Evolutionary conservation across 345 rosid species (phyloP).

Genomic region (Syzygium aromaticum): DNA sequence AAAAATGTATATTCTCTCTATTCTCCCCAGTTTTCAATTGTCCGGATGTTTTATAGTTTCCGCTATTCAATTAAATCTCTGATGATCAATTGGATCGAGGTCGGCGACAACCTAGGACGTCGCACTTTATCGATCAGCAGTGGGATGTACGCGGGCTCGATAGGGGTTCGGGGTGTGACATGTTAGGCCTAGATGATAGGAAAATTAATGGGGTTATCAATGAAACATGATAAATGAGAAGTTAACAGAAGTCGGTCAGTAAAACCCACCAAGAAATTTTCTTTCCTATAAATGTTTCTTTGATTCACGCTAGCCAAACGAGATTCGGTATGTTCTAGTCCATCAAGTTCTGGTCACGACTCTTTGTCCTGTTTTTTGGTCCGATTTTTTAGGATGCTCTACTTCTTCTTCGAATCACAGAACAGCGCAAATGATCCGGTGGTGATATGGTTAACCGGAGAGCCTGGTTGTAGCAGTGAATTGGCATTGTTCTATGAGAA

Average conservation of each 20-base stretch:
- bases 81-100: too few relatives aligned
- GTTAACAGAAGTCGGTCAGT: background rate
- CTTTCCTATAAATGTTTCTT: background rate
- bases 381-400: constrained; percentile 4
- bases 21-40: too few relatives aligned
- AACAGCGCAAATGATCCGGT: constrained; percentile 51
- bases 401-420: constrained; percentile 67
- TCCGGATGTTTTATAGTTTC: too few relatives aligned
- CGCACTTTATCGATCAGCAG: too few relatives aligned
- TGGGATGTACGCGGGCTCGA: too few relatives aligned
- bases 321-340: background rate
- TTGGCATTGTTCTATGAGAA: constrained; percentile 80
- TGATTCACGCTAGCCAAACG: background rate
- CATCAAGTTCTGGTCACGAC: background rate
- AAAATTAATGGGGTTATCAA: background rate
- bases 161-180: too few relatives aligned
- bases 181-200: background rate
- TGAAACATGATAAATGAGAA: background rate
- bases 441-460: constrained; percentile 86
- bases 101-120: too few relatives aligned
- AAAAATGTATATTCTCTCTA: too few relatives aligned
- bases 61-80: too few relatives aligned
- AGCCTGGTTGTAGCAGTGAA: constrained; percentile 91
- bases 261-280: background rate
- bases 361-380: background rate